Percentiles rank a stretch among this genome's conserved stretches.
Conservation (phyloP, 805 yeast species). For the Scheffersomyces stipitis region DNA sequence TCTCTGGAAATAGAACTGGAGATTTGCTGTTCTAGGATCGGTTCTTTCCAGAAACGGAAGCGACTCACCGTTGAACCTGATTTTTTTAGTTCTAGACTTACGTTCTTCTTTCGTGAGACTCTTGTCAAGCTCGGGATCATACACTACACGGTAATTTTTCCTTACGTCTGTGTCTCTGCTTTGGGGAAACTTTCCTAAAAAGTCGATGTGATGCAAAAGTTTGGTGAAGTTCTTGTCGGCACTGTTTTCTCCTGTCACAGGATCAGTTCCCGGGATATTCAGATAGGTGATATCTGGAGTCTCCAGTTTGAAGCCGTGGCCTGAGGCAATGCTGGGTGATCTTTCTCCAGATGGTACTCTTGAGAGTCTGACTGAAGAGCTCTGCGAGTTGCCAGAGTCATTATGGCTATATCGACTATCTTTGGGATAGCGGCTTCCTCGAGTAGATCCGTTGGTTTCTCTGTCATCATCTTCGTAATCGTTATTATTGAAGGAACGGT, state of each 20-base stretch:
- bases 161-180: constrained; percentile 10
- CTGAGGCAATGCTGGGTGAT: too few relatives aligned
- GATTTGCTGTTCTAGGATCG: constrained; percentile 45
- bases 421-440: too few relatives aligned
- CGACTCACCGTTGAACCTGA: constrained; percentile 36
- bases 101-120: constrained; percentile 30
- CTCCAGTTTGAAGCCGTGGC: not conserved
- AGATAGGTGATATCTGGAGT: not conserved
- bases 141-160: constrained; percentile 44
- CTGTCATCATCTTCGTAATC: constrained; percentile 11
- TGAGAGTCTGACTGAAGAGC: too few relatives aligned
- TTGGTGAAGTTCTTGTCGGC: constrained; percentile 27
- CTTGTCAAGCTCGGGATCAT: constrained; percentile 49
- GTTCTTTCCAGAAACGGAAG: constrained; percentile 10
- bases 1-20: constrained; percentile 31
- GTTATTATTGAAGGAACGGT: too few relatives aligned
- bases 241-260: constrained; percentile 31
- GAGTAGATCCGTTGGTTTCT: too few relatives aligned
- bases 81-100: constrained; percentile 36
- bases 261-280: constrained; percentile 29
- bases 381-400: not conserved
- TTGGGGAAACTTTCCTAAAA: constrained; percentile 8
- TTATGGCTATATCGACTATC: not conserved
- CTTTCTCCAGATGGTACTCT: too few relatives aligned
- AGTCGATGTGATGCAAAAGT: constrained; percentile 30